Base-by-base conservation (phyloP, 805 yeast genomes). In the Cyberlindnera lachancei region DNA sequence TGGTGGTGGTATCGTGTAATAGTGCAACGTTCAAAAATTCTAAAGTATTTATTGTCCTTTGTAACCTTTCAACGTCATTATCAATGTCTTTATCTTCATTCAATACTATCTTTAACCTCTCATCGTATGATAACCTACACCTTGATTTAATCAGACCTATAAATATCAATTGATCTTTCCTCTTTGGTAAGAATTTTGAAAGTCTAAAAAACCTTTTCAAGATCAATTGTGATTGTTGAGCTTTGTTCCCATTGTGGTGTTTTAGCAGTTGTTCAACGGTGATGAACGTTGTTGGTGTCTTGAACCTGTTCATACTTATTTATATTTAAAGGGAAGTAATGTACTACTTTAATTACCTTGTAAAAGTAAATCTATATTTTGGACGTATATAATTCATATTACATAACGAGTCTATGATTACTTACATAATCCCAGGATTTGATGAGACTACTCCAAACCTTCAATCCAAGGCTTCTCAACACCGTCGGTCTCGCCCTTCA, bases 401-500 rank as follows among this genome's bases (percentile, higher is more conserved):
- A n/a, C n/a, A n/a, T n/a, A n/a, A n/a, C n/a, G n/a, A n/a, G n/a
- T n/a, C n/a, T 13, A 7, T 23, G 16, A 24, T 13, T 27, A 13
- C 17, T 27, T 6, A 16, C 23, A n/a, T n/a, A n/a, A n/a, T n/a
- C n/a, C n/a, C n/a, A n/a, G n/a, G n/a, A n/a, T n/a, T n/a, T n/a
- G n/a, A n/a, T n/a, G n/a, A n/a, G n/a, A n/a, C n/a, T 24, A 37
- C 23, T 23, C 26, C 12, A 44, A 25, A 2, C 44, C 46, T 9
- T 23, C 12, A 24, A 45, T 38, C 37, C 40, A 40, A 4, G 48
- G 48, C 24, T 46, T 50, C 5, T 40, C 35, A 25, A 37, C 21
- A 6, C 70, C 70, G 29, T 59, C 42, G 6, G 61, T 45, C 28
- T 64, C 61, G 3, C 61, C 60, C 21, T 49, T 53, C 40, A 70